Base-by-base conservation (phyloP, 805 yeast genomes). In the Myxozyma mucilagina region DNA sequence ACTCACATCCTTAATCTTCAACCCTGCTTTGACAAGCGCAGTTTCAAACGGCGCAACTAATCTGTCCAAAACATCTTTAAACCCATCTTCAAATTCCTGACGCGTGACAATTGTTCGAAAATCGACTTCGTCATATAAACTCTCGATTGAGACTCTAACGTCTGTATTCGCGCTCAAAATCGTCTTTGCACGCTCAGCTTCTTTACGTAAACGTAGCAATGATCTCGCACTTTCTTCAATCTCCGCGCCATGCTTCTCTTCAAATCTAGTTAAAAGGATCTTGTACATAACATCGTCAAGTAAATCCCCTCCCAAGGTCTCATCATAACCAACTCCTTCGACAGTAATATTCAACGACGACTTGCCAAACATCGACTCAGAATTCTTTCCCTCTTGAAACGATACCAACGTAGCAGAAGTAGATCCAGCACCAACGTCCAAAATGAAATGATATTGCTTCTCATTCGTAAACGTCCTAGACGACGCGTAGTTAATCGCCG, bases 401-500 rank as follows among this genome's bases (percentile, higher is more conserved):
- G 92, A 84, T 53, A 91, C 83, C n/a, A 94, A 76, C 0, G 98
- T 88, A 1, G 96, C 96, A 57, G 86, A 84, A 0, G 96, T 88
- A 0, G 96, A 86, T 1, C 96, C 96, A 4, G 97, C 93, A 50
- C 99, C 99, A 82, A 89, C 83, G 73, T 94, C 99, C 71, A 87
- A 90, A 39, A 94, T 81, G 53, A 90, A 71, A 71, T 89, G 89
- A 69, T 84, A 80, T 67, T 83, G 84, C 58, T 79, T 81, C 2
- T 78, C 80, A 2, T 72, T 73, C 11, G 70, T 68, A 62, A 81
- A 81, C 35, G 78, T 78, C 53, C 84, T 79, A 48, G 82, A 80
- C 36, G 88, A 79, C 1, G 90, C 89, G 72, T 84, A 92, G 70
- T 90, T 89, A 47, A 89, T 75, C 0, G 96, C 97, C 14, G 90